Evolutionary conservation across 1,139 yeast genomes (phyloP), one percentile per base, ranked within the genome.

Genomic region (Suhomyces chickasaworum): DNA sequence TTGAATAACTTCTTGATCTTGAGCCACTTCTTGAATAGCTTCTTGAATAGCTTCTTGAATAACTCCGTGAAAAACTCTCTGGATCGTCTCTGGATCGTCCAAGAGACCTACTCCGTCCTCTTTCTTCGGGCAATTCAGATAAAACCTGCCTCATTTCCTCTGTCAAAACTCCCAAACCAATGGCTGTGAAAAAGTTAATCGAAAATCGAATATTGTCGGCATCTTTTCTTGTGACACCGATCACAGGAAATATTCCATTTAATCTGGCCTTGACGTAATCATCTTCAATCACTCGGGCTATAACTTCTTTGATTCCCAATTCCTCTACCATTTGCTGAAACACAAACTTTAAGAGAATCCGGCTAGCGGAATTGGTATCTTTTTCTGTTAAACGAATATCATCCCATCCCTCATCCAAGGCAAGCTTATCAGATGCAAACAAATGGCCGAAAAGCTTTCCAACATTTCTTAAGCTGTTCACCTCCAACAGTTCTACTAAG

Each of bases 121-220:
- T 52, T 1, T 56, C 61, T 49, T 55, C 60, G 0, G 79, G 76
- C 31, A 75, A 53, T 23, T 58, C 57, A 45, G 63, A 57, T 50
- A 88, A 68, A 12, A 71, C 74, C 9, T 71, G 75, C 65, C 99
- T 78, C 95, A 90, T 86, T 9, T 71, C 78, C 41, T 89, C 96
- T 0, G 98, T 91, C 48, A 93, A 62, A 2, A 78, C 76, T 41
- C 98, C 98, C 45, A 91, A 64, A 0, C 96, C 96, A 54, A 93
- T 89, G 1, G 97, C 97, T 0, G 98, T 91, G 66, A 91, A 93
- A 62, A 78, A 93, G 60, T 93, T 93, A 61, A 91, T 89, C 1
- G 96, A 80, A 61, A 90, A 93, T 49, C 95, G 70, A 10, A 84
- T 68, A 48, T 83, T 74, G n/a, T 85, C 89, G 0, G 78, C 71